Evolutionary conservation across 768 basidiomycete species (phyloP), one percentile per base, ranked within the genome.

Genomic region (Dioszegia crocea): DNA sequence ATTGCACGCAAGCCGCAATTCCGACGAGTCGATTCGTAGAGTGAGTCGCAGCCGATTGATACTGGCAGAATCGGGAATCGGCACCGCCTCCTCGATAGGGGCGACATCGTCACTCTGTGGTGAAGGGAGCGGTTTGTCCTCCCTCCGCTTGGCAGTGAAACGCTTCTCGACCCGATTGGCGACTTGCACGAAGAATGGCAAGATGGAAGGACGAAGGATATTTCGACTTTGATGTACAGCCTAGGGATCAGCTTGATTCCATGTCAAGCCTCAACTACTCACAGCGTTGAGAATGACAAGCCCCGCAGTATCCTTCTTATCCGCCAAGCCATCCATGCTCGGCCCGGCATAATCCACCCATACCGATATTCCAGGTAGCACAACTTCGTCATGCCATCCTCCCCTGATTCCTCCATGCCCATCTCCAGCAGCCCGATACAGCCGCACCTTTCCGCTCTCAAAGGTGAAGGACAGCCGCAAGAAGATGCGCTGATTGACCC

Each of bases 1-100:
- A 60, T 86, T 85, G 65, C 94, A 97, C 0, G 88, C 89, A 26
- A 98, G 79, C 59, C 88, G 85, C 49, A 98, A 81, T 55, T 83
- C 85, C 0, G 94, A 97, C 69, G 86, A 83, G 70, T 97, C 91
- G 64, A 98, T 94, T 27, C 89, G 88, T 31, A 98, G 81, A 66
- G 89, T 91, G 78, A 96, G 84, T 60, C 84, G 88, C 65, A 94
- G 84, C 55, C 85, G 85, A 72, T 91, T 57, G 80, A 57, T 60
- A 59, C 83, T 68, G 36, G 57, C 53, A 81, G 19, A 82, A 80
- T 19, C 78, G 56, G 17, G 75, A 2, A 38, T 50, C 4, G 59
- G 29, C 17, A 40, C 33, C 31, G 24, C 19, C 45, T 45, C 19
- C 4, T 4, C 9, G 23, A 26, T 19, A 24, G 45, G 19, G 8